Base-by-base conservation (phyloP, 2,329 filamentous ascomycete species). In the Phaeosphaeriaceae sp. region DNA sequence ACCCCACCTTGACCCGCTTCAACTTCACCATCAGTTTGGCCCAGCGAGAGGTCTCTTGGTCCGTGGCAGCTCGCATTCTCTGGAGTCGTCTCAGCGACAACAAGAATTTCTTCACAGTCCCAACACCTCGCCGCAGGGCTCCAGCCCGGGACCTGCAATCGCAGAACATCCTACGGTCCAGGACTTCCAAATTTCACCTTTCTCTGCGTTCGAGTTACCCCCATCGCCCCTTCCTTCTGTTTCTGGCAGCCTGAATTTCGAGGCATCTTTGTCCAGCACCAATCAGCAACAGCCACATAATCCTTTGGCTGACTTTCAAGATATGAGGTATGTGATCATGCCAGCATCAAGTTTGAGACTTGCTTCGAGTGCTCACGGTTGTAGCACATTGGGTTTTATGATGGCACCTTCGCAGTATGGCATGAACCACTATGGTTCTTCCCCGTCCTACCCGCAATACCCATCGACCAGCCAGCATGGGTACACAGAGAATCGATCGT, bases 341-440 rank as follows among this genome's bases (percentile, higher is more conserved):
- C 35, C 21, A 28, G 51, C 22, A 44, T 42, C 26, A 21, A 13
- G 8, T 21, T 40, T 17, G 4, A 21, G 21, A 52, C 22, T n/a
- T 19, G 19, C 3, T 42, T 11, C 22, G 2, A 11, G 5, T 22
- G 54, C 70, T 73, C 22, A 74, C 58, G 43, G 46, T 19, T 40
- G 10, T 55, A 79, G 77, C 74, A 75, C 74, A 59, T 67, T 78
- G 66, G 76, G 72, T 54, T 78, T 72, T 60, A 77, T 78, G 71
- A 77, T 78, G 77, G 67, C 76, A 61, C 72, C 77, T 66, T 70
- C 75, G 59, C 78, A 77, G 58, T 78, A 78, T 66, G 71, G 70
- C 60, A 70, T 77, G 65, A 71, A 73, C 58, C 70, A 78, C 42
- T 78, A 76, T 58, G 71, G 71, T 43, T 73, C 73, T 47, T 60